These are phyloP conservation scores for Globisporangium ultimum DNA, from an alignment of 352 stramenopile species.

Conservation along the genomic window DNA sequence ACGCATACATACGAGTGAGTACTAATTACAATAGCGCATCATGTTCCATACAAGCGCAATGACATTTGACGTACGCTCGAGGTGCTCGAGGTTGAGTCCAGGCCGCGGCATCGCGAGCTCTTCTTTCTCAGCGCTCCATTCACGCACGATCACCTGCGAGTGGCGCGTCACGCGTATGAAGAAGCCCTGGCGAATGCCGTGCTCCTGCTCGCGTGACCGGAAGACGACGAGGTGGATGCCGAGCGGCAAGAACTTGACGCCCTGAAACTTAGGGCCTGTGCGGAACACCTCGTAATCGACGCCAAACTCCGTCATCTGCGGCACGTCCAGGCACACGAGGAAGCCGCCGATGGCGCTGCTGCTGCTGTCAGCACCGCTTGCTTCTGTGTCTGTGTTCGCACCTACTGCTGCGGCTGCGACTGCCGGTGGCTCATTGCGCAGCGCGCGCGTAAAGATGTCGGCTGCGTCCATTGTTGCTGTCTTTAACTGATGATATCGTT, in stretches of 20 bases:
- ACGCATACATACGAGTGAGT: not conserved
- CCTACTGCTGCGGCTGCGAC: not conserved
- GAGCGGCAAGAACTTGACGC: constrained; percentile 82
- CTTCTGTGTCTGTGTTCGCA: not conserved
- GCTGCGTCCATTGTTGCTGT: constrained; percentile 16
- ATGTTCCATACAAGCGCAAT: not conserved
- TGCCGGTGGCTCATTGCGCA: constrained; percentile 11
- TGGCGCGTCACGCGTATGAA: constrained; percentile 65
- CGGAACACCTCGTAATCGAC: constrained; percentile 87
- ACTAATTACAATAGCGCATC: not conserved
- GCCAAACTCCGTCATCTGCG: constrained; percentile 71
- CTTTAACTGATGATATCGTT: too few species aligned
- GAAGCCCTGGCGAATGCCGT: constrained; percentile 81
- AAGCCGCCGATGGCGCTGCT: constrained; percentile 47
- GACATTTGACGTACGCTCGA: constrained; percentile 52
- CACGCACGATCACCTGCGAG: constrained; percentile 64
- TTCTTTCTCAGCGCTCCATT: constrained; percentile 78
- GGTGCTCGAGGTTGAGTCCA: constrained; percentile 62
- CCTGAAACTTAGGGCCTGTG: constrained; percentile 72
- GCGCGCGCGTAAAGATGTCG: constrained; percentile 40
- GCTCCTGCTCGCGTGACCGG: constrained; percentile 67
- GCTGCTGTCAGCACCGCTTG: not conserved
- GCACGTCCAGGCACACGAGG: constrained; percentile 84
- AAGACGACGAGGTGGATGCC: constrained; percentile 85
- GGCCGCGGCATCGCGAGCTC: constrained; percentile 55